Evolutionary conservation across 2,329 filamentous ascomycete species (phyloP).

Genomic region (Ascochyta rabiei): DNA sequence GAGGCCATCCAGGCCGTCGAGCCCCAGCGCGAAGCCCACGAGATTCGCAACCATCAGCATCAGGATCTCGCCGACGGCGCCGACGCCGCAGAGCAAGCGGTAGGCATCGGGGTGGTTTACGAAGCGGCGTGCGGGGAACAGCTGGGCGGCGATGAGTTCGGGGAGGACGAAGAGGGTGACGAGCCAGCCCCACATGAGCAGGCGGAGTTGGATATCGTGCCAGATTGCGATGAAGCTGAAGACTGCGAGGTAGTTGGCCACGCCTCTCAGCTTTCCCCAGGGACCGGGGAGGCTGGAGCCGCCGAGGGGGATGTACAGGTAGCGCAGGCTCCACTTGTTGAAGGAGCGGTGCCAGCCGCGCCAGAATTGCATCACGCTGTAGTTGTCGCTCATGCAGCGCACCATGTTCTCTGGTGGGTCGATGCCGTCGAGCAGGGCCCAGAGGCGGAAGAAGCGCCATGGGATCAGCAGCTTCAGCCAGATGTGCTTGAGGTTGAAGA

Average conservation of each 20-base stretch:
- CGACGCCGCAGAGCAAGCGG: slow-evolving; percentile 78
- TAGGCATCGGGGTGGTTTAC: slow-evolving; percentile 72
- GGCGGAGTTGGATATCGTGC: slow-evolving; percentile 92
- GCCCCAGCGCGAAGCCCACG: slow-evolving; percentile 89
- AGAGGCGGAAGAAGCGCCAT: slow-evolving; percentile 99
- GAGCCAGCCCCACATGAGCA: slow-evolving; percentile 97
- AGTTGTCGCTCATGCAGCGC: slow-evolving; percentile 94
- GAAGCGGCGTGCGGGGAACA: slow-evolving; percentile 80
- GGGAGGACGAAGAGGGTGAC: slow-evolving; percentile 93
- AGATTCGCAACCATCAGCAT: slow-evolving; percentile 98
- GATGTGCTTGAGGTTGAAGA: slow-evolving; percentile 95
- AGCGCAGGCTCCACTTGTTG: slow-evolving; percentile 93
- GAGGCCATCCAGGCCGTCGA: slow-evolving; percentile 84
- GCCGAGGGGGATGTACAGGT: slow-evolving; percentile 91
- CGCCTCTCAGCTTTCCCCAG: slow-evolving; percentile 60
- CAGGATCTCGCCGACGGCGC: slow-evolving; percentile 81
- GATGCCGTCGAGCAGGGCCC: slow-evolving; percentile 86
- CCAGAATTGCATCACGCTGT: slow-evolving; percentile 90
- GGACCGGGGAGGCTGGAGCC: slow-evolving; percentile 58
- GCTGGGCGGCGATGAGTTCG: slow-evolving; percentile 72
- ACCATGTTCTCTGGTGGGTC: slow-evolving; percentile 99
- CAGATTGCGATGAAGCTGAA: slow-evolving; percentile 98
- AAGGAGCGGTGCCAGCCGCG: slow-evolving; percentile 93
- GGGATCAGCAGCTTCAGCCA: slow-evolving; percentile 97
- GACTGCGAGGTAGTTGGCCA: slow-evolving; percentile 79